A percentile compares a stretch with the other conserved stretches of the same genome.
Conservation (phyloP, 1,284 basidiomycete species). For the Bjerkandera adusta region DNA sequence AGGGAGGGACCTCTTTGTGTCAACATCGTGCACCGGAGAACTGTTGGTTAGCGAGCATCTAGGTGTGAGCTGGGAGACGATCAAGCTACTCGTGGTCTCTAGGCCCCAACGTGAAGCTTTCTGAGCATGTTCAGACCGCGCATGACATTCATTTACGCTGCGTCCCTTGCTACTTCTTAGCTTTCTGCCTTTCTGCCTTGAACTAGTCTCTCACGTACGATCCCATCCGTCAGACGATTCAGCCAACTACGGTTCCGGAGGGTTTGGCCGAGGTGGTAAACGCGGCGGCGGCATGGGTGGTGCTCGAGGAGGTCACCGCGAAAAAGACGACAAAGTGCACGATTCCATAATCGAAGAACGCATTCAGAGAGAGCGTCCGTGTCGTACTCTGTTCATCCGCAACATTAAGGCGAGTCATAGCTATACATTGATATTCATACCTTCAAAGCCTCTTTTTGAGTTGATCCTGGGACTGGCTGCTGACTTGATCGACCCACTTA, state of each 20-base stretch:
- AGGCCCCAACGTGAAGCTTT: slow-evolving; percentile 4
- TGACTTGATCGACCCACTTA: slow-evolving; percentile 31
- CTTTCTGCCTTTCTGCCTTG: slow-evolving; percentile 32
- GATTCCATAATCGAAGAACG: slow-evolving; percentile 87
- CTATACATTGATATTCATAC: slow-evolving; percentile 6
- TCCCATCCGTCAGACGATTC: slow-evolving; percentile 55
- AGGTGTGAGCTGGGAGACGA: slow-evolving; percentile 30
- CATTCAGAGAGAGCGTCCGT: slow-evolving; percentile 88
- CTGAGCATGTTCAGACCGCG: not conserved
- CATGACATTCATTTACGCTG: slow-evolving; percentile 27
- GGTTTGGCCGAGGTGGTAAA: slow-evolving; percentile 44
- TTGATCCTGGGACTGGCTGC: not conserved
- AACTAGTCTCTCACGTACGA: slow-evolving; percentile 52
- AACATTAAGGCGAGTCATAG: slow-evolving; percentile 84
- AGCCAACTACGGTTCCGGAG: slow-evolving; percentile 51
- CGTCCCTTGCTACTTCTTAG: slow-evolving; percentile 35
- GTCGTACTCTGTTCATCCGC: slow-evolving; percentile 93
- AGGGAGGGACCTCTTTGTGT: slow-evolving; percentile 3
- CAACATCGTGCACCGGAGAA: slow-evolving; percentile 28
- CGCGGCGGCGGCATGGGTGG: slow-evolving; percentile 23
- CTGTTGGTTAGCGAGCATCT: slow-evolving; percentile 41
- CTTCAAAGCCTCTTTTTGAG: slow-evolving; percentile 1
- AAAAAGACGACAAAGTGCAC: slow-evolving; percentile 80
- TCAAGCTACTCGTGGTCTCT: slow-evolving; percentile 2
- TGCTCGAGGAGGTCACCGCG: slow-evolving; percentile 42